phyloP scores from a whole-genome alignment of 1,139 yeast genomes.

The Candida neerlandica region DNA sequence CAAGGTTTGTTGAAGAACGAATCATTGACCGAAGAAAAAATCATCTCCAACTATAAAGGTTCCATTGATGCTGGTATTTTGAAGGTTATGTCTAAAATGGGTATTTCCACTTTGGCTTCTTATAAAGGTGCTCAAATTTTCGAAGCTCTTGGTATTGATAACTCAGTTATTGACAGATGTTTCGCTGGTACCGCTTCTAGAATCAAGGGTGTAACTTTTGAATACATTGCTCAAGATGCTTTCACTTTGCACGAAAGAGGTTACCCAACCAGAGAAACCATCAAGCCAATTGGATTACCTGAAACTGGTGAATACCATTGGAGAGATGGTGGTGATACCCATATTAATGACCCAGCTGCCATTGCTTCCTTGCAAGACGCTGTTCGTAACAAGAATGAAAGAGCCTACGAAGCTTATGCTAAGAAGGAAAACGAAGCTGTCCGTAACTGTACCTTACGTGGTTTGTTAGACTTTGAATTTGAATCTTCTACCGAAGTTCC shows the following conservation, averaged over 20 bases:
- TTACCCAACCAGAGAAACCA: constrained; percentile 74
- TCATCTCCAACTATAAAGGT: constrained; percentile 75
- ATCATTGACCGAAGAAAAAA: constrained; percentile 54
- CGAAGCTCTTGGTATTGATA: constrained; percentile 95
- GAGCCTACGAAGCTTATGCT: constrained; percentile 87
- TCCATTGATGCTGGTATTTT: constrained; percentile 89
- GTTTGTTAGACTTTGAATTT: constrained; percentile 86
- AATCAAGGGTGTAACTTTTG: constrained; percentile 93
- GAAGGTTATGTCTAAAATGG: constrained; percentile 99
- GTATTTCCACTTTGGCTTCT: constrained; percentile 95
- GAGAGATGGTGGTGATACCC: constrained; percentile 98
- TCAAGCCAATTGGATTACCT: constrained; percentile 75
- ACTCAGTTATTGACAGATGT: constrained; percentile 92
- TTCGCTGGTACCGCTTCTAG: constrained; percentile 98
- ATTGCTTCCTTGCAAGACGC: constrained; percentile 96
- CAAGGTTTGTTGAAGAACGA: constrained; percentile 74
- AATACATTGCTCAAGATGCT: constrained; percentile 95
- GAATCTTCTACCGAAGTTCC: constrained; percentile 76
- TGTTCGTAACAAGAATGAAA: constrained; percentile 91
- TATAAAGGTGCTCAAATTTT: constrained; percentile 99
- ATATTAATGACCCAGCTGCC: constrained; percentile 91
- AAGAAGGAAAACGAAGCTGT: constrained; percentile 91
- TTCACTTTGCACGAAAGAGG: constrained; percentile 92
- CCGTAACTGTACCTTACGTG: constrained; percentile 90
- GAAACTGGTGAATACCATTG: constrained; percentile 98